Percentiles rank a stretch among this genome's conserved stretches.
phyloP scores from a whole-genome alignment of 805 yeast species.

The Pichia deserticola region DNA sequence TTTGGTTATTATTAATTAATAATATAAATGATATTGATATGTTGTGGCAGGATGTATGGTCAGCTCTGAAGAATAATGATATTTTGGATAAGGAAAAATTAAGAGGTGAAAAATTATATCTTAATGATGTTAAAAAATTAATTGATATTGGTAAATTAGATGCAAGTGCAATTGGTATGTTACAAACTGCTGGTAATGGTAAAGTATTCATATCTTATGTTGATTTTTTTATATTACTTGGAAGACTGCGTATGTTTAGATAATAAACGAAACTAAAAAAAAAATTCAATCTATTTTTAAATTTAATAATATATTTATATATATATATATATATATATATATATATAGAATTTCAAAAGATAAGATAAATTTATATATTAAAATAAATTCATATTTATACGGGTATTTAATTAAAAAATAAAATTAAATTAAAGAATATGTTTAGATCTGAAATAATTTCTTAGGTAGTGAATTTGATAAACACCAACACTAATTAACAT shows the following conservation, averaged over 20 bases:
- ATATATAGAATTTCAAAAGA: neutral
- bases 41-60: constrained; percentile 33
- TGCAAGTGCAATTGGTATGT: constrained; percentile 32
- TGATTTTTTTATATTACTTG: constrained; percentile 43
- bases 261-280: neutral
- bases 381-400: neutral
- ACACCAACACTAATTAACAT: constrained; percentile 73
- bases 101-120: constrained; percentile 21
- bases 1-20: constrained; percentile 30
- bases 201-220: constrained; percentile 31
- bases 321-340: neutral
- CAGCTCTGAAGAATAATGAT: neutral
- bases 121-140: constrained; percentile 31
- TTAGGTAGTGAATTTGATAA: constrained; percentile 89
- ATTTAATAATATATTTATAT: neutral
- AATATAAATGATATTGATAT: constrained; percentile 30
- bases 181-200: constrained; percentile 35
- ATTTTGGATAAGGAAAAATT: neutral
- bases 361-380: neutral
- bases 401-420: neutral
- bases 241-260: constrained; percentile 4
- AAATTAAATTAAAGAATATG: constrained; percentile 48
- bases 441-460: constrained; percentile 85
- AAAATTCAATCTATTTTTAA: too few relatives aligned
- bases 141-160: constrained; percentile 27